These are phyloP conservation scores for Kwoniella sp. DNA, from an alignment of 768 basidiomycete genomes.

Conservation along the genomic window DNA sequence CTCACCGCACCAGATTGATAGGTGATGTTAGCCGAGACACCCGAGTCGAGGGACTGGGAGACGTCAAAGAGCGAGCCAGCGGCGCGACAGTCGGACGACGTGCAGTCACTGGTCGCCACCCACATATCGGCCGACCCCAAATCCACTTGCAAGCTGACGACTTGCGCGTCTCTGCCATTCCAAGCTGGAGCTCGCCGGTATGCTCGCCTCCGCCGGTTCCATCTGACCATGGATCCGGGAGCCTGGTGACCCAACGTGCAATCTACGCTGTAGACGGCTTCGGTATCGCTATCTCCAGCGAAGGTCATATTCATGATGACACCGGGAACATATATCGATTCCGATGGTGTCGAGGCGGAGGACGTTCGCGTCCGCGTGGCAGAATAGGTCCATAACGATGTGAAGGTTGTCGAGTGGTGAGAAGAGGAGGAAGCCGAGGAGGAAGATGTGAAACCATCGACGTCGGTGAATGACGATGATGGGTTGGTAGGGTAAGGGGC, in stretches of 20 bases:
- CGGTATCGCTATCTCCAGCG: slow-evolving; percentile 22
- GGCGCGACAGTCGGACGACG: slow-evolving; percentile 24
- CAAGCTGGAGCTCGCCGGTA: slow-evolving; percentile 2
- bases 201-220: background rate
- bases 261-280: slow-evolving; percentile 41
- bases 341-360: slow-evolving; percentile 2
- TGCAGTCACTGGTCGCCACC: slow-evolving; percentile 39
- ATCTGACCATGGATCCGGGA: background rate
- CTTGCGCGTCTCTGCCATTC: slow-evolving; percentile 26
- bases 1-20: slow-evolving; percentile 37
- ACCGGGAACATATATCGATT: slow-evolving; percentile 17
- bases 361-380: slow-evolving; percentile 9
- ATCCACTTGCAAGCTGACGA: slow-evolving; percentile 42
- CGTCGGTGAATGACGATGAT: background rate
- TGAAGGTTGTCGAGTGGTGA: slow-evolving; percentile 7
- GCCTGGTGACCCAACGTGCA: slow-evolving; percentile 38
- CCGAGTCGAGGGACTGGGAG: slow-evolving; percentile 26
- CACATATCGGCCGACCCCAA: slow-evolving; percentile 48
- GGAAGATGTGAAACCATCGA: background rate
- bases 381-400: slow-evolving; percentile 14
- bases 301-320: slow-evolving; percentile 20
- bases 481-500: background rate
- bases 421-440: slow-evolving; percentile 10
- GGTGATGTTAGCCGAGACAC: slow-evolving; percentile 26
- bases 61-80: slow-evolving; percentile 19